phyloP scores from a whole-genome alignment of 2,329 filamentous ascomycete species.

The Cytospora paraplurivora region DNA sequence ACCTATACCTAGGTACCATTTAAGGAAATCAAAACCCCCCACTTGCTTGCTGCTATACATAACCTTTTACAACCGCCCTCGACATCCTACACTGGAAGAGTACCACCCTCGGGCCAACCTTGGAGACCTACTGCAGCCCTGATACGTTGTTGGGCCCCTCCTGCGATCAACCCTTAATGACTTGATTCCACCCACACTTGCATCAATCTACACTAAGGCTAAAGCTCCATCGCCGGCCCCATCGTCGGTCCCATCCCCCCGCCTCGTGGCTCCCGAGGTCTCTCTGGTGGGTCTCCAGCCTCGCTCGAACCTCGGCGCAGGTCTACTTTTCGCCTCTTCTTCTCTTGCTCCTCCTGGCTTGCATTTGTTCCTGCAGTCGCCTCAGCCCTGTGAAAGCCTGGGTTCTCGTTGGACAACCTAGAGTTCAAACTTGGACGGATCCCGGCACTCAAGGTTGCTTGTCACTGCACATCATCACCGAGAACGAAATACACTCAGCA shows the following conservation, averaged over 20 bases:
- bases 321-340: not conserved
- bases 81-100: too few species aligned
- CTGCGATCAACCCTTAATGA: not conserved
- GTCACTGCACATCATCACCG: not conserved
- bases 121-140: too few species aligned
- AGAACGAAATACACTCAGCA: not conserved
- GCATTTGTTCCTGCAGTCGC: not conserved
- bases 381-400: too few species aligned
- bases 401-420: not conserved
- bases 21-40: too few species aligned
- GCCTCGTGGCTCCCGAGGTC: conserved; percentile 7
- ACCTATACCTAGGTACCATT: too few species aligned
- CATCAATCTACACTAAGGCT: not conserved
- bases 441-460: not conserved
- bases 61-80: too few species aligned
- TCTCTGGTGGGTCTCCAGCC: conserved; percentile 6
- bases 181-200: not conserved
- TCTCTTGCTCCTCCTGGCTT: not conserved
- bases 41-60: too few species aligned
- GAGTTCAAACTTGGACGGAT: not conserved
- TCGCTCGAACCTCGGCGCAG: not conserved
- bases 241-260: conserved; percentile 12
- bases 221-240: not conserved
- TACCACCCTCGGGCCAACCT: too few species aligned
- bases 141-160: too few species aligned